Conservation (phyloP, 2,329 filamentous ascomycete genomes). For the Chrysoporthe austroafricana region DNA sequence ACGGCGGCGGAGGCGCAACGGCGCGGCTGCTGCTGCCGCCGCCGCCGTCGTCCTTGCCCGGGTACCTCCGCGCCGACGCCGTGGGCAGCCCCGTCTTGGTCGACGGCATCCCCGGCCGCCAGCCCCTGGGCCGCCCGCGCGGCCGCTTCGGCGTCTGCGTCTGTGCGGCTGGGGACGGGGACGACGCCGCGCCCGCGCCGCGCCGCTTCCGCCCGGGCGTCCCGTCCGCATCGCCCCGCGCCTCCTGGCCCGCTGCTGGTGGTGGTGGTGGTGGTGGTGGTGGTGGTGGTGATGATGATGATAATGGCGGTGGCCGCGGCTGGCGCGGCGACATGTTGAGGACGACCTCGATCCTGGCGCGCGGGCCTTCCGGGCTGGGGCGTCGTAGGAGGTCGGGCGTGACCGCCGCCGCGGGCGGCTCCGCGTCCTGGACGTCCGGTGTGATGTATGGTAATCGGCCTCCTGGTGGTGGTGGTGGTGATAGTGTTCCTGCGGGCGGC, state of each 20-base stretch:
- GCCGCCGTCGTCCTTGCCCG: conserved; percentile 9
- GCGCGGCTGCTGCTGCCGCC: neutral
- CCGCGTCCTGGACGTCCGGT: conserved; percentile 9
- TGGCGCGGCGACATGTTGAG: conserved; percentile 19
- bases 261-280: no score
- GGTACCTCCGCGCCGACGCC: neutral
- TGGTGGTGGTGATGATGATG: no score
- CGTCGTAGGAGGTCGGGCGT: conserved; percentile 3
- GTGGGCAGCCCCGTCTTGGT: conserved; percentile 17
- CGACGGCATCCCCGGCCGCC: conserved; percentile 29
- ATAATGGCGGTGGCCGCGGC: no score
- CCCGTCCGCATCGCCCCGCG: conserved; percentile 6
- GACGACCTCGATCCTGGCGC: conserved; percentile 27
- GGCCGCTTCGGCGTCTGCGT: neutral
- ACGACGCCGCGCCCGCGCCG: neutral
- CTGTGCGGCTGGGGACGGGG: no score
- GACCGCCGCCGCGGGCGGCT: neutral
- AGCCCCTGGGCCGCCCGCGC: conserved; percentile 29
- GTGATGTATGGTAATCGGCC: conserved; percentile 13
- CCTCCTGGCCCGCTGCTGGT: neutral
- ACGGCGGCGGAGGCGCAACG: neutral
- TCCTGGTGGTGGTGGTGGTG: no score
- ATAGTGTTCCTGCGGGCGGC: conserved; percentile 3
- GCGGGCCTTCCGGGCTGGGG: no score
- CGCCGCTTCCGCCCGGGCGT: conserved; percentile 2